Evolutionary conservation across 176 grass and related monocot genomes (phyloP).

Genomic region (Rhynchospora tenuis): DNA sequence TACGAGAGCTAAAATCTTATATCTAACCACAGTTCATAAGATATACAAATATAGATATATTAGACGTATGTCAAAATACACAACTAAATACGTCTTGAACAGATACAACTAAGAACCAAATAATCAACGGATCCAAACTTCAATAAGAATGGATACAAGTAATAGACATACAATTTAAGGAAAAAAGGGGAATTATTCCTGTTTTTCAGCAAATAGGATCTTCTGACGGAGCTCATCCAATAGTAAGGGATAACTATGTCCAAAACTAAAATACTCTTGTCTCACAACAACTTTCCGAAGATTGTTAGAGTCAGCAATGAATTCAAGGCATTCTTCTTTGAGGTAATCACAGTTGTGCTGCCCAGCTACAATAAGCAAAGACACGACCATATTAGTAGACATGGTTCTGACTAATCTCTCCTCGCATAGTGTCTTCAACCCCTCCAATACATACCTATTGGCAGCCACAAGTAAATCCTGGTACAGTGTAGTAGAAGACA

Average conservation of each 20-base stretch:
- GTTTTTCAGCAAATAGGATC: background rate
- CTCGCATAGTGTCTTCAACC: constrained; percentile 28
- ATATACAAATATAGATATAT: no score
- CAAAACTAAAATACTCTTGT: constrained; percentile 12
- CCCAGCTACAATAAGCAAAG: constrained; percentile 21
- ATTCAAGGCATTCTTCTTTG: constrained; percentile 23
- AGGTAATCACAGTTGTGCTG: background rate
- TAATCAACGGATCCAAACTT: no score
- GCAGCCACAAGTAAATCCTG: constrained; percentile 22
- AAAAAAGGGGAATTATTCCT: background rate
- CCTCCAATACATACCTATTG: constrained; percentile 21
- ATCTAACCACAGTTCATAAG: background rate
- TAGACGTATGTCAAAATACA: no score
- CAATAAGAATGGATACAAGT: no score
- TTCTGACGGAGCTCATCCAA: constrained; percentile 14
- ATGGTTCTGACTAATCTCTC: background rate
- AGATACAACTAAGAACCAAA: no score
- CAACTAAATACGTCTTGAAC: no score
- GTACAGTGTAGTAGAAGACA: background rate
- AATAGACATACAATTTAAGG: no score
- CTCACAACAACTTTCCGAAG: background rate
- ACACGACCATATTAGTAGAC: constrained; percentile 13
- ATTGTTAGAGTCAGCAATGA: constrained; percentile 5
- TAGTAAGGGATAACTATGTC: constrained; percentile 5
- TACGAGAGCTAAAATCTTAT: background rate